Evolutionary conservation across 73 alveolate genomes (phyloP).

Genomic region (Paramecium octaurelia): DNA sequence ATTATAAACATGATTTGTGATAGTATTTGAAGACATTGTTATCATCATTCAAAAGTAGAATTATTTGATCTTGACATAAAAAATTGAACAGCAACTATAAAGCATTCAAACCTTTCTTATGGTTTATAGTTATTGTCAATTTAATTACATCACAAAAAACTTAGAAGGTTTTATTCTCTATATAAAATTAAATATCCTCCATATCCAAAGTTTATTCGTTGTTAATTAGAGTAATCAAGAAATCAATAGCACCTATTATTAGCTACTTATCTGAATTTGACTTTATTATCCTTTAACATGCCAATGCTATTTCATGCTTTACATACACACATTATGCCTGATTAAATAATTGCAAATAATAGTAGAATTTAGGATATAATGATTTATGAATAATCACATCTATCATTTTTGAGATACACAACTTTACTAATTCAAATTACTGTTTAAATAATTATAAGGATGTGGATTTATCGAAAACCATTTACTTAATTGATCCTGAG

Average conservation of each 20-base stretch:
- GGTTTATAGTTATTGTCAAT: not conserved
- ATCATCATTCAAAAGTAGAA: not conserved
- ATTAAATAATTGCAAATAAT: slow-evolving; percentile 7
- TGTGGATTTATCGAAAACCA: not conserved
- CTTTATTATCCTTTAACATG: not conserved
- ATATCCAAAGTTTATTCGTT: not conserved
- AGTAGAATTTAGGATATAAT: not conserved
- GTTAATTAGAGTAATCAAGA: not conserved
- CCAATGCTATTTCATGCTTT: not conserved
- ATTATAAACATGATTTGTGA: not conserved
- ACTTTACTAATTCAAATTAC: slow-evolving; percentile 4
- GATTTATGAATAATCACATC: not conserved
- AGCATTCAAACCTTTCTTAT: not conserved
- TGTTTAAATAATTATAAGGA: not conserved
- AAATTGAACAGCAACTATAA: not conserved
- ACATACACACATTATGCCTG: slow-evolving; percentile 5
- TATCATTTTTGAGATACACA: not conserved
- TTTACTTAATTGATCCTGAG: not conserved
- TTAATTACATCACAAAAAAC: not conserved
- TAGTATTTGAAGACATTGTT: not conserved
- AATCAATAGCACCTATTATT: not conserved
- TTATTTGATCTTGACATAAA: not conserved
- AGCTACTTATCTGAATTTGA: not conserved
- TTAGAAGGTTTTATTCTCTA: not conserved
- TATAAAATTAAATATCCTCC: slow-evolving; percentile 7